These are phyloP conservation scores for Hortaea sp. DNA, from an alignment of 2,329 filamentous ascomycete species.

Conservation along the genomic window DNA sequence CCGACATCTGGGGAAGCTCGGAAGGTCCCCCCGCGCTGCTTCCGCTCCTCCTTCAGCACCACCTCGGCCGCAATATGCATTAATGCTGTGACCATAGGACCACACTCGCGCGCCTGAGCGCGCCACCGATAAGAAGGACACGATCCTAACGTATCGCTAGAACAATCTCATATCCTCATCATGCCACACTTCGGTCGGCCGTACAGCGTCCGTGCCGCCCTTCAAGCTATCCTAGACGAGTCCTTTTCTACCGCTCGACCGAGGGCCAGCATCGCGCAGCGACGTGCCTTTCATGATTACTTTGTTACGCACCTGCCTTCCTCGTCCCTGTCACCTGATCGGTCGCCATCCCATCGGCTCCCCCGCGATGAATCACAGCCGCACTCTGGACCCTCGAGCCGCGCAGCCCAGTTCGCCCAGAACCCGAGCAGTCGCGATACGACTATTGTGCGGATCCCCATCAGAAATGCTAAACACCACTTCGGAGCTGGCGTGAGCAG, in stretches of 20 bases:
- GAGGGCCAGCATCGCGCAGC: constrained; percentile 7
- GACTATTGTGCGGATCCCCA: constrained; percentile 87
- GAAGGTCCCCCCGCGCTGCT: too few relatives aligned
- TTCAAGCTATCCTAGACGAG: constrained; percentile 17
- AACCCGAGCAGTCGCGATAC: constrained; percentile 54
- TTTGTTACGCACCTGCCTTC: constrained; percentile 94
- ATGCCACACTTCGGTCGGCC: constrained; percentile 21
- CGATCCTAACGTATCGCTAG: too few relatives aligned
- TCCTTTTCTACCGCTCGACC: constrained; percentile 1
- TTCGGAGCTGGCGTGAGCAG: constrained; percentile 73
- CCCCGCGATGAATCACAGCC: constrained; percentile 77
- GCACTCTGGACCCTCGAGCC: constrained; percentile 43
- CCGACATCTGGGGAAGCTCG: too few relatives aligned
- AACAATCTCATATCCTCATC: background rate
- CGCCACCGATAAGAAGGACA: too few relatives aligned
- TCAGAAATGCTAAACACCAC: constrained; percentile 91
- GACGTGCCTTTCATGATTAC: constrained; percentile 72
- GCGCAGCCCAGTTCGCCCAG: constrained; percentile 26
- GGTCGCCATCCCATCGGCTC: constrained; percentile 51
- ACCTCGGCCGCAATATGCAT: too few relatives aligned
- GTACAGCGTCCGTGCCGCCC: constrained; percentile 19
- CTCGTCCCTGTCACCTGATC: constrained; percentile 81
- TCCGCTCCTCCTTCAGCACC: too few relatives aligned
- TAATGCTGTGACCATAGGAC: too few relatives aligned
- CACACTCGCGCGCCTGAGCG: too few relatives aligned